Base-by-base conservation (phyloP, 768 basidiomycete genomes). In the Lactarius psammicola region DNA sequence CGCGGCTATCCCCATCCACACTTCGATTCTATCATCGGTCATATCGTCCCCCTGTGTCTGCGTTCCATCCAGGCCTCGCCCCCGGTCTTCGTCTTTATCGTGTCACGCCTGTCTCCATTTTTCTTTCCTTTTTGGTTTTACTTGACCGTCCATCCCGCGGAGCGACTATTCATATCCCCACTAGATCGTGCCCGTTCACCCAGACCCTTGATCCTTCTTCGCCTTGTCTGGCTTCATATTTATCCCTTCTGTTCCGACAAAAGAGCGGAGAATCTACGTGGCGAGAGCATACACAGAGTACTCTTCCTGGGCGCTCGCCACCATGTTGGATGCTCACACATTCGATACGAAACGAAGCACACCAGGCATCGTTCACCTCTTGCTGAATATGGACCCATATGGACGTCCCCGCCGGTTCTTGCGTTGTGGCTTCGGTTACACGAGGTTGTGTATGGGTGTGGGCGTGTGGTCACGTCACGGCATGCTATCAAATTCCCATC, bases 201-300 rank as follows among this genome's bases (percentile, higher is more conserved):
- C 15, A 40, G 11, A 9, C 40, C 4, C 42, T 28, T n/a, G 18
- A 11, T 36, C 4, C 33, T 54, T 54, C 53, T 42, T 44, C 2
- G 17, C 23, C 56, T 34, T 30, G 42, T 4, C 59, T 60, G 9
- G 59, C 28, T 54, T 44, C 54, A 18, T 65, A 53, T 30, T 36
- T 33, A 28, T 40, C n/a, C 11, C 0, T 17, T 26, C 11, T 26
- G n/a, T 49, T 15, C 6, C 56, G 42, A 56, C 3, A 57, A 36
- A 57, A 57, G 23, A 6, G 65, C 65, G 65, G 65, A 62, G 30
- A 57, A 54, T 58, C 60, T 55, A 57, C 65, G 56, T 62, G 65
- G 60, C 56, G 31, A 57, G 13, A 40, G 55, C 28, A 28, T 10
- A 30, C 38, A 38, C n/a, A 36, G 28, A 7, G 3, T 17, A 40